These are phyloP conservation scores for Malus hybrid DNA, from an alignment of 331 rosid genomes.

Conservation along the genomic window DNA sequence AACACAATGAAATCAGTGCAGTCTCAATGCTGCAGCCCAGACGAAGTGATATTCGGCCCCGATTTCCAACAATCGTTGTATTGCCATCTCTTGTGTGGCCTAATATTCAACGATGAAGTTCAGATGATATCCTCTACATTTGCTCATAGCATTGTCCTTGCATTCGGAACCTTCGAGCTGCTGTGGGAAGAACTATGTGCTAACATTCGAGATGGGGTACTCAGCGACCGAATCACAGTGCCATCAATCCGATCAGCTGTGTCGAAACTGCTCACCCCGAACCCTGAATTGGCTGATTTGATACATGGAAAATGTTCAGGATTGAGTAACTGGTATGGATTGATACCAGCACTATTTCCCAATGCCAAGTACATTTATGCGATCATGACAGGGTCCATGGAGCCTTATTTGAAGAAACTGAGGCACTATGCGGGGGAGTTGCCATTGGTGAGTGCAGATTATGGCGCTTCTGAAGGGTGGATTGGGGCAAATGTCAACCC, in stretches of 20 bases:
- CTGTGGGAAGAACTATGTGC: slow-evolving; percentile 68
- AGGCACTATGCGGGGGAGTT: slow-evolving; percentile 77
- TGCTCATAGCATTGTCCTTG: slow-evolving; percentile 73
- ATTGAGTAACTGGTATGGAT: slow-evolving; percentile 74
- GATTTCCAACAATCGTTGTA: slow-evolving; percentile 80
- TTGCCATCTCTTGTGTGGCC: slow-evolving; percentile 86
- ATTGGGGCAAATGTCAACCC: slow-evolving; percentile 73
- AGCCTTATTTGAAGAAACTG: slow-evolving; percentile 63
- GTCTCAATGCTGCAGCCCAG: slow-evolving; percentile 66
- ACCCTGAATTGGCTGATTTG: slow-evolving; percentile 67
- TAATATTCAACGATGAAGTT: slow-evolving; percentile 53
- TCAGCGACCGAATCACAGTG: slow-evolving; percentile 37
- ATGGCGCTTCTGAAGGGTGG: slow-evolving; percentile 98
- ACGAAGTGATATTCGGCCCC: slow-evolving; percentile 71
- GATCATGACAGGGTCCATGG: slow-evolving; percentile 95
- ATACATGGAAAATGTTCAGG: slow-evolving; percentile 41
- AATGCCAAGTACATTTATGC: slow-evolving; percentile 70
- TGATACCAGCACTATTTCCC: slow-evolving; percentile 77
- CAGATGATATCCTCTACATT: slow-evolving; percentile 54
- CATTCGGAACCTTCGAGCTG: slow-evolving; percentile 69
- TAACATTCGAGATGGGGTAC: slow-evolving; percentile 59
- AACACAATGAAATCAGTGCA: slow-evolving; percentile 42
- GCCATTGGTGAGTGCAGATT: slow-evolving; percentile 77
- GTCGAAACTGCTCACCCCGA: slow-evolving; percentile 61
- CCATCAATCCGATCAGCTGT: slow-evolving; percentile 52